Conservation (phyloP, 2,329 filamentous ascomycete genomes). For the Triangularia verruculosa region DNA sequence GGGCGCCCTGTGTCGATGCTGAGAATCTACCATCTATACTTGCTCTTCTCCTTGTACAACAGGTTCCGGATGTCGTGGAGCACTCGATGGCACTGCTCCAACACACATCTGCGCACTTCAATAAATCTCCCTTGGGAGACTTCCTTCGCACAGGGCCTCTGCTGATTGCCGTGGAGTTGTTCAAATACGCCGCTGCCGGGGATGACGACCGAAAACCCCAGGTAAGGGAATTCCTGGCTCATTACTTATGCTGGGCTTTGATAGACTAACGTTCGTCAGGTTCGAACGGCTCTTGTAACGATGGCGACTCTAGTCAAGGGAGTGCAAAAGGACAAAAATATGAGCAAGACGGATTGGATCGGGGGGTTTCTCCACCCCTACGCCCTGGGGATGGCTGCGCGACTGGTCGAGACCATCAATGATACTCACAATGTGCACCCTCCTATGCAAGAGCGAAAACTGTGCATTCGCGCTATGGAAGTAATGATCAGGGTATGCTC, state of each 20-base stretch:
- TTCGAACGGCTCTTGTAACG: conserved; percentile 45
- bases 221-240: conserved; percentile 45
- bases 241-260: not conserved
- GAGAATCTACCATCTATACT: conserved; percentile 57
- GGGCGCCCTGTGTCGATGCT: conserved; percentile 52
- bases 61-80: conserved; percentile 55
- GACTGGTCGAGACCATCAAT: conserved; percentile 76
- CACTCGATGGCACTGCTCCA: conserved; percentile 67
- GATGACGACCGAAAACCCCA: conserved; percentile 53
- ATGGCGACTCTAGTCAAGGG: conserved; percentile 37
- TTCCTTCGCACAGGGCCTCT: conserved; percentile 74
- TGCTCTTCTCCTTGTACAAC: conserved; percentile 58
- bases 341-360: conserved; percentile 56
- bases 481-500: conserved; percentile 81
- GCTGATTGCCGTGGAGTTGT: conserved; percentile 71
- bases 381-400: conserved; percentile 81
- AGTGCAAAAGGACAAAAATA: conserved; percentile 30
- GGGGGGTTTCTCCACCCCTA: conserved; percentile 77
- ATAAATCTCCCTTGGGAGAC: conserved; percentile 61
- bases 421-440: conserved; percentile 55
- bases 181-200: conserved; percentile 74
- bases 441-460: conserved; percentile 64
- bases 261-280: conserved; percentile 38
- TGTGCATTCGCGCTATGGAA: conserved; percentile 78
- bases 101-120: conserved; percentile 68